Evolutionary conservation across 129 eudicot genomes (phyloP).

Genomic region (Apium graveolens): DNA sequence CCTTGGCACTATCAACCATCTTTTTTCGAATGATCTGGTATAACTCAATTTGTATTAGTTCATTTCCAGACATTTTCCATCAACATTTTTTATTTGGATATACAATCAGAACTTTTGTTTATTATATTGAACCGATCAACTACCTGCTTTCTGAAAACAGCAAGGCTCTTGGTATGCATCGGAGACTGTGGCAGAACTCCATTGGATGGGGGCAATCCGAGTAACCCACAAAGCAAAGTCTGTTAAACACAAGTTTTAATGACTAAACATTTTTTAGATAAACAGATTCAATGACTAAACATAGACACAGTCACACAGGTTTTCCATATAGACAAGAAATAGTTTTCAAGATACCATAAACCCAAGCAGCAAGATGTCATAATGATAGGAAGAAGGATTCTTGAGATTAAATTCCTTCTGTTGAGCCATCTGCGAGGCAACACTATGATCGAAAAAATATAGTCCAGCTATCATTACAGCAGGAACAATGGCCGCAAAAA

Average conservation of each 20-base stretch:
- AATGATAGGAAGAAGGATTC: constrained; percentile 32
- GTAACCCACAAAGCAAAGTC: constrained; percentile 14
- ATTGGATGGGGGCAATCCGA: constrained; percentile 11
- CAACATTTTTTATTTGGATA: background rate
- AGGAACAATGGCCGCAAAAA: constrained; percentile 44
- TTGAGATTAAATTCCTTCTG: constrained; percentile 56
- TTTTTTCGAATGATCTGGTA: background rate
- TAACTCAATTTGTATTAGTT: background rate
- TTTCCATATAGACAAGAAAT: background rate
- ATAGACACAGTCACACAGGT: background rate
- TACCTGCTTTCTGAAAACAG: constrained; percentile 5
- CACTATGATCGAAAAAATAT: constrained; percentile 55
- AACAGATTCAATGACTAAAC: too few relatives aligned
- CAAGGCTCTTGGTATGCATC: constrained; percentile 15
- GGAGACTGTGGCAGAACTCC: constrained; percentile 13
- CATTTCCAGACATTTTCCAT: background rate
- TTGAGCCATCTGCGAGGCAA: constrained; percentile 60
- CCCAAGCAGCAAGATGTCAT: constrained; percentile 9
- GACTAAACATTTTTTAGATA: too few relatives aligned
- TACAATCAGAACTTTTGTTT: background rate
- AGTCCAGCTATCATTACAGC: constrained; percentile 49
- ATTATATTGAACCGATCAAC: background rate
- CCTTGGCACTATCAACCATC: constrained; percentile 13
- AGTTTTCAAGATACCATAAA: background rate
- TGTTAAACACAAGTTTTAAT: background rate